Conservation (phyloP, 371 early-diverging fungal species). For the Mortierella sp. region DNA sequence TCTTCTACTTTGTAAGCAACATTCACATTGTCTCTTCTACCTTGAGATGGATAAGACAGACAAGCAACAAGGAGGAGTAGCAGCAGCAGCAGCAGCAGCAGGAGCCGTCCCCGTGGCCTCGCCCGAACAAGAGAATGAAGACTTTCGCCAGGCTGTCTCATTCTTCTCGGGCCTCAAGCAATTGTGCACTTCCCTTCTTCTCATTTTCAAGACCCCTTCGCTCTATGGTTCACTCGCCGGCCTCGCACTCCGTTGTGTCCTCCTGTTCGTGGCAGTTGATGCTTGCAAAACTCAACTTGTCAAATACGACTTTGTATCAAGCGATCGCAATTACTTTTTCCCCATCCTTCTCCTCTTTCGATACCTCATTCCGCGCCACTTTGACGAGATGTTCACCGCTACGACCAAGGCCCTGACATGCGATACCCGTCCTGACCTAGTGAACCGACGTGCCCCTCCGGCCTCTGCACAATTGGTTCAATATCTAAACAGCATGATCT, state of each 20-base stretch:
- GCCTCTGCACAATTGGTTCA: conserved; percentile 23
- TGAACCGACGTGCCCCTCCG: conserved; percentile 26
- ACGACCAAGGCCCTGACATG: conserved; percentile 19
- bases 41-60: too few relatives aligned
- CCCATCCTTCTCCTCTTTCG: conserved; percentile 34
- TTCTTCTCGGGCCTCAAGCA: conserved; percentile 46
- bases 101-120: too few relatives aligned
- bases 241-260: too few relatives aligned
- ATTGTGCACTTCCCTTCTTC: conserved; percentile 24
- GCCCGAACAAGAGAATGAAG: too few relatives aligned
- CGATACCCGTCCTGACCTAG: conserved; percentile 36
- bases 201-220: conserved; percentile 4
- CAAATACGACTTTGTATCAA: too few relatives aligned
- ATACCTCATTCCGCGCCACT: conserved; percentile 28
- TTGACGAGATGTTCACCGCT: conserved; percentile 39
- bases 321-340: conserved; percentile 12
- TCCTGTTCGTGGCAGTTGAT: too few relatives aligned
- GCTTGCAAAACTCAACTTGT: too few relatives aligned
- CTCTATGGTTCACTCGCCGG: conserved; percentile 8
- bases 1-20: too few relatives aligned
- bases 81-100: too few relatives aligned
- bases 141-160: conserved; percentile 25
- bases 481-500: conserved; percentile 18
- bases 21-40: too few relatives aligned
- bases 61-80: too few relatives aligned